Base-by-base conservation (phyloP, 768 basidiomycete genomes). In the Tricholoma hemisulphureum region DNA sequence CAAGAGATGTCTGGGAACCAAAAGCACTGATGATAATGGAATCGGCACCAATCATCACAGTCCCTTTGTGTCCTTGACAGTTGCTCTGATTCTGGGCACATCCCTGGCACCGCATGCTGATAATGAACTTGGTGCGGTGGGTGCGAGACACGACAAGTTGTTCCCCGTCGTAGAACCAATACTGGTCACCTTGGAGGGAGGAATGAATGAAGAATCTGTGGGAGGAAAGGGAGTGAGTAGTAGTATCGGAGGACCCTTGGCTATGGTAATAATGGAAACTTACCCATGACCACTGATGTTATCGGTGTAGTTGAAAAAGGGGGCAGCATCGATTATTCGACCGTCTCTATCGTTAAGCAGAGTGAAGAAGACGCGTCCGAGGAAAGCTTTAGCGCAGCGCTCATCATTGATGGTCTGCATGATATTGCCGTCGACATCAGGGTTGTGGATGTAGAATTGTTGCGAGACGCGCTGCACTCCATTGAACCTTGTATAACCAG, bases 381-480 rank as follows among this genome's bases (percentile, higher is more conserved):
- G 51, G 20, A 66, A 48, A 4, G 50, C n/a, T 1, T 28, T 32
- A 4, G 60, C 51, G 18, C 41, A 43, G 6, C 51, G 39, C 0
- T 21, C 10, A 31, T 58, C 57, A n/a, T 52, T 58, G 51, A 61
- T 56, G 50, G 57, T 58, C 18, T 58, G 50, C 5, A 48, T 9
- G 29, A 61, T 51, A 20, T 56, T 55, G 9, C 53, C 58, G 13
- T 21, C 2, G 11, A 39, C 26, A 31, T 20, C 43, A 14, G 54
- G 46, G 31, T 65, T 49, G 20, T 61, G 60, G 28, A 60, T 61
- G 58, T 61, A 67, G 48, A 61, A 63, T 31, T 67, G 63, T 9
- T 23, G 29, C 13, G 55, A 21, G n/a, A 63, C 37, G 26, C 63
- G 65, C 39, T 52, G 13, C 37, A 66, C 55, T 41, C 29, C 32